Conservation (phyloP, 441 rosid species). For the Erodium texanum region DNA sequence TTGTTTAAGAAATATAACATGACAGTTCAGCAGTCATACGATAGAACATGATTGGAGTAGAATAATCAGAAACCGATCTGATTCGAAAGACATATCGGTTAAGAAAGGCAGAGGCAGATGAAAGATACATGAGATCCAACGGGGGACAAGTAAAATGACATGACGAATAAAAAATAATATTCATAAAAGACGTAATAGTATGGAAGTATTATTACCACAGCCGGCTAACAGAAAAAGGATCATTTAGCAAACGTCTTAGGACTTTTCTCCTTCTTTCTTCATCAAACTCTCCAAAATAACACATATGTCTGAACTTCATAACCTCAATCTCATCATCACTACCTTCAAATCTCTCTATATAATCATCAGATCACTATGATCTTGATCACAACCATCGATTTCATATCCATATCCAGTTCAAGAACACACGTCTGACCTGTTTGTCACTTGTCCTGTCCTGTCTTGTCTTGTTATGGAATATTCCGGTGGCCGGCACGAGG, state of each 20-base stretch:
- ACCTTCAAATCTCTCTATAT: no score
- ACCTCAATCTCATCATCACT: background rate
- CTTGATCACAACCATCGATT: no score
- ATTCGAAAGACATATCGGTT: no score
- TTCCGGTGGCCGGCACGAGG: background rate
- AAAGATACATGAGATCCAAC: background rate
- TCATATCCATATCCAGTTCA: no score
- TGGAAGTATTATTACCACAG: background rate
- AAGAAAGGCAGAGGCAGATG: background rate
- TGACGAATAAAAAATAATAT: background rate
- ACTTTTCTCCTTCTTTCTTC: background rate
- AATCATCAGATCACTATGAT: no score
- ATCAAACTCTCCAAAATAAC: background rate
- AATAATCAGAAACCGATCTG: no score
- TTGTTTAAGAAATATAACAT: no score
- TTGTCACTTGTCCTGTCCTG: no score
- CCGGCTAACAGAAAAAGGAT: background rate
- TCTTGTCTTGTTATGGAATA: background rate
- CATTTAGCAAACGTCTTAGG: background rate
- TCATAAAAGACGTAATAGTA: no score
- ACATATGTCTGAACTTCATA: background rate
- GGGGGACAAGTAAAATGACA: conserved; percentile 5
- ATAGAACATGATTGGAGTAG: no score
- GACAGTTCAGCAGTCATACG: no score
- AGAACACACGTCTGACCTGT: no score